phyloP scores from a whole-genome alignment of 2,329 filamentous ascomycete genomes.

The Tolypocladium nubicola region DNA sequence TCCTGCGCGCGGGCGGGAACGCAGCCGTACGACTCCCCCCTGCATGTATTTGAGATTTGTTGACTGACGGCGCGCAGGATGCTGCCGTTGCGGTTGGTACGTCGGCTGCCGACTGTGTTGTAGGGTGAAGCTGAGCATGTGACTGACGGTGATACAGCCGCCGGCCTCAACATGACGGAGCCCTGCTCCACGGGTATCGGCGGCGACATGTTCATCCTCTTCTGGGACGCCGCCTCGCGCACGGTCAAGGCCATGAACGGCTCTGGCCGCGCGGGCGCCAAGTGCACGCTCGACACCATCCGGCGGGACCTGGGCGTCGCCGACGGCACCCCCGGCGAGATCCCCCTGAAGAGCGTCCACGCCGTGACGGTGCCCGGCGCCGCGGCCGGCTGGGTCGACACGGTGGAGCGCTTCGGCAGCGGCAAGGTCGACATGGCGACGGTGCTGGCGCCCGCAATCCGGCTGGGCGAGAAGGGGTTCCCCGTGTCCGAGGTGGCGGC shows the following conservation, averaged over 20 bases:
- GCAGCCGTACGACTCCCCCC: conserved; percentile 56
- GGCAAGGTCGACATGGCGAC: conserved; percentile 68
- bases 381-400: conserved; percentile 87
- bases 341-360: conserved; percentile 69
- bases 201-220: conserved; percentile 94
- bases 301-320: conserved; percentile 57
- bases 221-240: conserved; percentile 73
- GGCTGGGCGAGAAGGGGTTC: conserved; percentile 78
- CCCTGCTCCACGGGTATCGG: conserved; percentile 90
- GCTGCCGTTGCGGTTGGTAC: conserved; percentile 86
- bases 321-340: conserved; percentile 42
- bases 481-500: conserved; percentile 76
- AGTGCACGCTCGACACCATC: conserved; percentile 59
- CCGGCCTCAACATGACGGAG: conserved; percentile 86
- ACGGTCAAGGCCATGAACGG: conserved; percentile 84
- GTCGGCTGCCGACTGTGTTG: not conserved
- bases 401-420: conserved; percentile 79
- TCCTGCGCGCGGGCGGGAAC: conserved; percentile 84
- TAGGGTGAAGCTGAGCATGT: not conserved
- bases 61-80: conserved; percentile 44
- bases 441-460: conserved; percentile 73
- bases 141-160: conserved; percentile 41
- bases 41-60: too few relatives aligned
- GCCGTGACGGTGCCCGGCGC: conserved; percentile 83
- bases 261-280: conserved; percentile 70